phyloP scores from a whole-genome alignment of 2,329 filamentous ascomycete genomes.

The Aspergillus jensenii region DNA sequence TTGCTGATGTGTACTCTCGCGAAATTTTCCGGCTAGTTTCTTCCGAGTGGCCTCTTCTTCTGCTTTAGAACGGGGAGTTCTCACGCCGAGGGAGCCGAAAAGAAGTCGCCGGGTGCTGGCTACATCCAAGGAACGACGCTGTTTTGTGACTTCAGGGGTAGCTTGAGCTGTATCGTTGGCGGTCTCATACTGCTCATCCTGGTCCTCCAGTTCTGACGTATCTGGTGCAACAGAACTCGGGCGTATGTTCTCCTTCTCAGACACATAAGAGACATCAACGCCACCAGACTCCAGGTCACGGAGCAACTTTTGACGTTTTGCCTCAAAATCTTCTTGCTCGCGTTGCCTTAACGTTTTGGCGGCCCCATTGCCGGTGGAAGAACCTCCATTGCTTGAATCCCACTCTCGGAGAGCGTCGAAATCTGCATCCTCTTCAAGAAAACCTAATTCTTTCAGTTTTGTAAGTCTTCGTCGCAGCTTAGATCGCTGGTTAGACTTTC shows the following conservation, averaged over 20 bases:
- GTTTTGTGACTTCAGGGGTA: conserved; percentile 20
- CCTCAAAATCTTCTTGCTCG: conserved; percentile 49
- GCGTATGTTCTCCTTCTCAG: conserved; percentile 32
- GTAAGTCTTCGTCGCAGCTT: conserved; percentile 51
- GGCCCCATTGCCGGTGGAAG: conserved; percentile 22
- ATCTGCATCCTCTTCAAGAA: conserved; percentile 52
- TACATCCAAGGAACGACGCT: conserved; percentile 53
- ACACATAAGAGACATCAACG: conserved; percentile 45
- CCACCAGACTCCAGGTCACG: conserved; percentile 54
- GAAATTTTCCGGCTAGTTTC: conserved; percentile 58
- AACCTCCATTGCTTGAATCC: conserved; percentile 28
- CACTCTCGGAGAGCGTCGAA: conserved; percentile 49
- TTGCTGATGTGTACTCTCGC: conserved; percentile 28
- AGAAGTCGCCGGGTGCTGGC: conserved; percentile 66
- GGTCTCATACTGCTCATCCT: conserved; percentile 11
- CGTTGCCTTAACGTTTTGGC: conserved; percentile 16
- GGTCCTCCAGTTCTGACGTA: conserved; percentile 9
- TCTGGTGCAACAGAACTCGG: conserved; percentile 15
- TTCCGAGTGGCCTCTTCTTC: conserved; percentile 65
- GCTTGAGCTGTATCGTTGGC: conserved; percentile 12
- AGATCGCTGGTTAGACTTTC: conserved; percentile 56
- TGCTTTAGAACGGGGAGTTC: conserved; percentile 65
- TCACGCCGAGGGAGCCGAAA: conserved; percentile 70
- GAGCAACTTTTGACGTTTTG: conserved; percentile 52
- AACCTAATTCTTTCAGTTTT: conserved; percentile 54